These are phyloP conservation scores for Pyricularia pennisetigena DNA, from an alignment of 2,329 filamentous ascomycete genomes.

Conservation along the genomic window DNA sequence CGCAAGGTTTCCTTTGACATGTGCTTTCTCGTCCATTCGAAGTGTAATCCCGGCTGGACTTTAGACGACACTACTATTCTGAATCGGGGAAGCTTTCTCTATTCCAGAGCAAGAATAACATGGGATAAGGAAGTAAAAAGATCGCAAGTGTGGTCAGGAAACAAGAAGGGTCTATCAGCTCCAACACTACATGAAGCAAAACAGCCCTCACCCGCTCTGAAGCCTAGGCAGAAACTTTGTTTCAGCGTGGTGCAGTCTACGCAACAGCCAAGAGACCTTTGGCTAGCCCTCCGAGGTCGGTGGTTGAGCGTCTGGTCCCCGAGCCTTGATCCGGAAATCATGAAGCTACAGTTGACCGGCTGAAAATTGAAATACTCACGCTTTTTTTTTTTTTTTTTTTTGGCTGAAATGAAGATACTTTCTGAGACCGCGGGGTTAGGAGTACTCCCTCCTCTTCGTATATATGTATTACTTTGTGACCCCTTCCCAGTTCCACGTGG, in stretches of 20 bases:
- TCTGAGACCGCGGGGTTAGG: background rate
- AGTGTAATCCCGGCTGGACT: background rate
- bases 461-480: background rate
- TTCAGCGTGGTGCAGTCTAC: background rate
- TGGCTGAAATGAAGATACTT: background rate
- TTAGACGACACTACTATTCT: background rate
- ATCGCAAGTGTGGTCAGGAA: background rate
- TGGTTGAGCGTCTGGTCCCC: background rate
- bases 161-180: background rate
- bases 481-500: background rate
- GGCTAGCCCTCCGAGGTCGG: background rate
- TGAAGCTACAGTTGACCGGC: too few species aligned
- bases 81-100: background rate
- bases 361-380: too few species aligned
- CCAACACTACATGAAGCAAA: background rate
- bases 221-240: background rate
- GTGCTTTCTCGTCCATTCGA: background rate
- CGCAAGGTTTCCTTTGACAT: background rate
- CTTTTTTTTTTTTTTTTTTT: too few species aligned
- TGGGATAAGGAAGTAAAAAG: background rate
- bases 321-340: background rate
- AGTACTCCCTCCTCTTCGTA: background rate
- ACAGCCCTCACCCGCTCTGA: background rate
- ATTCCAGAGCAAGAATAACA: background rate
- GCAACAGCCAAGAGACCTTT: background rate